Percentiles rank a stretch among this genome's conserved stretches.
phyloP scores from a whole-genome alignment of 2,329 filamentous ascomycete species.

The Curvularia sp. region DNA sequence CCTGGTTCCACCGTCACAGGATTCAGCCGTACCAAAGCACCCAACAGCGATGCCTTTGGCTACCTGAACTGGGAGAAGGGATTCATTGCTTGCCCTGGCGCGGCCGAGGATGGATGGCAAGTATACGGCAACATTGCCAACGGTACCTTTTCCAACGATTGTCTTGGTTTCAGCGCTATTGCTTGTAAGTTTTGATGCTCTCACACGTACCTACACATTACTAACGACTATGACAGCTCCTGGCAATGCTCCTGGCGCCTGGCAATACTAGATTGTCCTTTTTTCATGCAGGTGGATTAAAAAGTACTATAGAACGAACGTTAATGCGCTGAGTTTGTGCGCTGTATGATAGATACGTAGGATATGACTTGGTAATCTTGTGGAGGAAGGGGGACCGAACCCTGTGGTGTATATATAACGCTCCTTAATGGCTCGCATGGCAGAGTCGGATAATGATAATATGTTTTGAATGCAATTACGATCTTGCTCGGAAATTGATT shows the following conservation, averaged over 20 bases:
- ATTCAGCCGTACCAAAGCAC: slow-evolving; percentile 51
- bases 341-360: not conserved
- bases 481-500: too few species aligned
- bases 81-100: slow-evolving; percentile 45
- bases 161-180: slow-evolving; percentile 47
- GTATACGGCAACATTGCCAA: slow-evolving; percentile 40
- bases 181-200: slow-evolving; percentile 33
- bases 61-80: slow-evolving; percentile 39
- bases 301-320: slow-evolving; percentile 6
- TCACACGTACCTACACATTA: slow-evolving; percentile 13
- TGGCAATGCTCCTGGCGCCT: slow-evolving; percentile 37
- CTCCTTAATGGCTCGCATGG: slow-evolving; percentile 22
- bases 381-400: slow-evolving; percentile 4
- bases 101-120: slow-evolving; percentile 37
- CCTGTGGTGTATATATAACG: slow-evolving; percentile 20
- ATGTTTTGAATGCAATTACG: not conserved
- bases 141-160: slow-evolving; percentile 31
- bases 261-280: slow-evolving; percentile 43
- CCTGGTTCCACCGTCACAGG: slow-evolving; percentile 59
- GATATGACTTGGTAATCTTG: not conserved
- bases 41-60: slow-evolving; percentile 33
- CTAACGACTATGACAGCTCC: slow-evolving; percentile 21
- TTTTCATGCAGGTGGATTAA: not conserved
- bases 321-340: slow-evolving; percentile 8
- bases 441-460: slow-evolving; percentile 32